phyloP scores from a whole-genome alignment of 2,329 filamentous ascomycete genomes.

The Aspergillus clavatus region DNA sequence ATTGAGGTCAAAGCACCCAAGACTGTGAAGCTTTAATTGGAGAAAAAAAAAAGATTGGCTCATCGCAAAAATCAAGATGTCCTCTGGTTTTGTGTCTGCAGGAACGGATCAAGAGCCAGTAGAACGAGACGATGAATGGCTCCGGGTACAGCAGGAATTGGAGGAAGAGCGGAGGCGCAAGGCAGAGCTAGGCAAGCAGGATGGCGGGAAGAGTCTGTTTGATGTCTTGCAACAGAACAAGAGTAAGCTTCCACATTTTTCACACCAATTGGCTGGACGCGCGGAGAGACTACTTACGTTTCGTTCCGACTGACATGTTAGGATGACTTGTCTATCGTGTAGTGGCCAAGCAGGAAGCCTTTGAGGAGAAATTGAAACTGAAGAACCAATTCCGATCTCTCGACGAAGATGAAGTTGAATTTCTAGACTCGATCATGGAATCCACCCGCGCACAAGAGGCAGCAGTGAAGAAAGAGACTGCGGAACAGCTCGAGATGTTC shows the following conservation, averaged over 20 bases:
- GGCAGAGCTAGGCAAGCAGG: conserved; percentile 49
- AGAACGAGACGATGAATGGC: conserved; percentile 42
- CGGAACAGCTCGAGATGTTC: conserved; percentile 56
- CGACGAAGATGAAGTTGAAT: conserved; percentile 50
- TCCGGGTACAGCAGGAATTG: conserved; percentile 41
- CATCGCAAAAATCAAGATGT: conserved; percentile 31
- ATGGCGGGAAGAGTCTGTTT: conserved; percentile 46
- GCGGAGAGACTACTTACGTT: background rate
- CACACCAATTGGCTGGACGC: background rate
- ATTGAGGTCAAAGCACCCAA: too few species aligned
- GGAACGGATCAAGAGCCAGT: conserved; percentile 40
- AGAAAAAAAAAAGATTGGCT: too few species aligned
- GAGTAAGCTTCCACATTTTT: conserved; percentile 36
- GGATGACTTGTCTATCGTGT: conserved; percentile 24
- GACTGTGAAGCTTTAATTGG: too few species aligned
- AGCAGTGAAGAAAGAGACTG: conserved; percentile 54
- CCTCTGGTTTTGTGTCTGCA: conserved; percentile 43
- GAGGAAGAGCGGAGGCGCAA: conserved; percentile 44
- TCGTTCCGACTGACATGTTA: conserved; percentile 37
- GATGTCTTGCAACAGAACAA: conserved; percentile 48
- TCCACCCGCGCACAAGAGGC: conserved; percentile 54
- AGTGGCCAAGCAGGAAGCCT: conserved; percentile 50
- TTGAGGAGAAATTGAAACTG: conserved; percentile 47
- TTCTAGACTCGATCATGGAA: conserved; percentile 53
- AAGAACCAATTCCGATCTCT: conserved; percentile 50